phyloP scores from a whole-genome alignment of 768 basidiomycete genomes.

The Xerocomus brunneocitrinus region DNA sequence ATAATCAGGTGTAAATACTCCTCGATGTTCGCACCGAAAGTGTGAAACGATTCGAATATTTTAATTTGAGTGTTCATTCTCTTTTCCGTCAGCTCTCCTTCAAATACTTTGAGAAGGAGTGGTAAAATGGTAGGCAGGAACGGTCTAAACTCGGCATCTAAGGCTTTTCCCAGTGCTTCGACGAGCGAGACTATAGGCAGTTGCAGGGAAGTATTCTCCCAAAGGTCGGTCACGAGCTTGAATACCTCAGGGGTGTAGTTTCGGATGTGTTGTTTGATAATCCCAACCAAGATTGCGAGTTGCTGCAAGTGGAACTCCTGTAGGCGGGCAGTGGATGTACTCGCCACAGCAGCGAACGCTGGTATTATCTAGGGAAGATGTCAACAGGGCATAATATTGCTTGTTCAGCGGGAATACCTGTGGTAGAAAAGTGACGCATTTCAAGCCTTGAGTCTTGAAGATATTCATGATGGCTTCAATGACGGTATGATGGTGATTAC shows the following conservation, averaged over 20 bases:
- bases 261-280: constrained; percentile 96
- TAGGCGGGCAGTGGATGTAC: constrained; percentile 71
- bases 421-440: constrained; percentile 92
- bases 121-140: constrained; percentile 90
- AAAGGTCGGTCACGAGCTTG: constrained; percentile 80
- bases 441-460: constrained; percentile 95
- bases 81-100: constrained; percentile 81
- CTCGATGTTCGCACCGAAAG: constrained; percentile 94
- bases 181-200: constrained; percentile 89
- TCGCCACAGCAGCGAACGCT: constrained; percentile 86
- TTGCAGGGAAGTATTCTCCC: constrained; percentile 81
- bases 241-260: constrained; percentile 88
- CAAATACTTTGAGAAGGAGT: constrained; percentile 84
- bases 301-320: constrained; percentile 96
- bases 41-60: constrained; percentile 90
- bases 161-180: constrained; percentile 86
- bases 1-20: constrained; percentile 97
- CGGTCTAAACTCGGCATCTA: constrained; percentile 96
- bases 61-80: constrained; percentile 76
- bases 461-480: constrained; percentile 99
- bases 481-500: constrained; percentile 83
- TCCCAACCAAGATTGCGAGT: constrained; percentile 89
- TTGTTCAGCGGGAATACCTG: constrained; percentile 49
- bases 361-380: constrained; percentile 70
- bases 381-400: constrained; percentile 6